Evolutionary conservation across 345 rosid genomes (phyloP), one percentile per base, ranked within the genome.

Genomic region (Eutrema heterophyllum): DNA sequence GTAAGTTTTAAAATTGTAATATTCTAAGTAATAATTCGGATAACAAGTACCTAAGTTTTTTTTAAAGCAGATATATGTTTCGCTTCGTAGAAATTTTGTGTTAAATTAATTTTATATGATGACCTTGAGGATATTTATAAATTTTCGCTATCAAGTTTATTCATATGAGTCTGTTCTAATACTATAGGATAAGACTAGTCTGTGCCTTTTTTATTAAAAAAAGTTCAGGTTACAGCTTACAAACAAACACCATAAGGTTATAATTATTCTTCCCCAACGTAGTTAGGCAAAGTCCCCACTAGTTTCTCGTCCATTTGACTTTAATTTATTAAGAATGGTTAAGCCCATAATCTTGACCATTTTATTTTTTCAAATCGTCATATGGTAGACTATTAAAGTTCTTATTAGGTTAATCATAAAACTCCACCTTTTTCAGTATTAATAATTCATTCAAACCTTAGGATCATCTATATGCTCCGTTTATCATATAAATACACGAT

Each of bases 221-320:
- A n/a, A 14, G 14, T 8, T 12, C 36, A 55, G 66, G 32, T 64
- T 55, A 29, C 33, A 55, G 9, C 32, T 29, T 64, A 48, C 36
- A 53, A 60, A 68, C 48, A 52, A 50, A 72, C 36, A 49, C 12
- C 50, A 26, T 40, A 45, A 16, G 24, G 30, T 50, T 49, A 21
- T 21, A 32, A 32, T 51, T 14, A 67, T 41, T 16, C 21, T 59
- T 53, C 48, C 27, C 63, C n/a, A 33, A 53, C 38, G 32, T 62
- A 53, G 66, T 54, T 63, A 55, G 71, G 75, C 66, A 69, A 63
- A 70, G 10, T 49, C 15, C 70, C 60, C 5, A 76, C 45, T 70
- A 45, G 27, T 27, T 35, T 69, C 7, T 35, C 62, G 43, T 53
- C 45, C 51, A 69, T 43, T 76, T 45, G 52, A 69, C 38, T 76